Base-by-base conservation (phyloP, 2,329 filamentous ascomycete genomes). In the Mollisiaceae sp. region DNA sequence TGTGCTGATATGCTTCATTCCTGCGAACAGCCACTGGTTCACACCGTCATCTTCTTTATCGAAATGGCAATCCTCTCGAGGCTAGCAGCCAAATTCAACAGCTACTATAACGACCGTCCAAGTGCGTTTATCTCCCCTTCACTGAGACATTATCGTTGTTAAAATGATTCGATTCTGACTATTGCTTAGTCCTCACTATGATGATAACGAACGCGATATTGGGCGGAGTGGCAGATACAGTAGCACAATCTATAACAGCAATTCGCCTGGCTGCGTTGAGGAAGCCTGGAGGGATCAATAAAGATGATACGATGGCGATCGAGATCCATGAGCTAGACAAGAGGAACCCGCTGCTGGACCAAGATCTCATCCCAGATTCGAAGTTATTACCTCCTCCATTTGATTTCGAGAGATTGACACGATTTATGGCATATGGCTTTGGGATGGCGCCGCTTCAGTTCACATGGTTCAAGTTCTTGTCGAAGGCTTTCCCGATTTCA, bases 201-300 rank as follows among this genome's bases (percentile, higher is more conserved):
- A 99, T 99, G 94, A 92, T 97, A 76, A 97, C 94, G 78, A 99
- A 99, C 82, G 92, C 95, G 71, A 90, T 98, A 64, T 88, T 99
- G 65, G 93, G 93, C 81, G 95, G 95, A 73, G 90, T 99, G 72
- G 95, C 95, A 79, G 95, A 99, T 79, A 98, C 95, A 39, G 92
- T 97, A 57, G 95, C 95, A 65, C 95, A 99, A 79, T 89, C 91
- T 65, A 91, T 99, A 77, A 97, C 95, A 2, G 88, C 93, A 22
- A 86, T 97, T 66, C 89, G 91, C 65, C 80, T 90, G 76, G 86
- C 87, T 68, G 85, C 88, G 8, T 74, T 88, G 3, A 85, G 86
- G 67, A 92, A 91, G 76, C 80, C 83, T 5, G 86, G 85, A 64
- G 85, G 85, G 60, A 76, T 79, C 54, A 81, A 77, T 54, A 85